These are phyloP conservation scores for Debaryomyces nepalensis DNA, from an alignment of 1,139 yeast genomes.

Conservation along the genomic window DNA sequence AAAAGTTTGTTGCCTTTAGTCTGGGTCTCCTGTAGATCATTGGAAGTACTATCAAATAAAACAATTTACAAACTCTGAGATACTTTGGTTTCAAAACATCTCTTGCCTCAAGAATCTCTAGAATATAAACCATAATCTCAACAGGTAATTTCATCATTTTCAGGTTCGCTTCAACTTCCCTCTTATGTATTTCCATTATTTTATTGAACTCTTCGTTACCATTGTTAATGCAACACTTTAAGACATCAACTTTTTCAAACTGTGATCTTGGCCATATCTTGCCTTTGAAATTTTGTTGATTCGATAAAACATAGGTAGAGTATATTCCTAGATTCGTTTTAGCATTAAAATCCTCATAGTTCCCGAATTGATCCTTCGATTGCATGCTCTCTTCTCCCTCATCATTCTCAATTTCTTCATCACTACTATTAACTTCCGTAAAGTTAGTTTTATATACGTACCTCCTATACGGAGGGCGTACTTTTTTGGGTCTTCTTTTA, in stretches of 20 bases:
- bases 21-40: conserved; percentile 65
- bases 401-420: conserved; percentile 40
- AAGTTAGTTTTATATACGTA: conserved; percentile 69
- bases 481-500: conserved; percentile 82
- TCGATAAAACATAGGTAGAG: conserved; percentile 43
- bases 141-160: conserved; percentile 49
- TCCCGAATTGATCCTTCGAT: conserved; percentile 25
- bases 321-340: conserved; percentile 36
- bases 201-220: conserved; percentile 24
- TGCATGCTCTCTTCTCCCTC: conserved; percentile 16
- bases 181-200: conserved; percentile 16
- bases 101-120: conserved; percentile 42
- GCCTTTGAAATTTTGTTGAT: conserved; percentile 27
- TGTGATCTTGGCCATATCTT: conserved; percentile 49
- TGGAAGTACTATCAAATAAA: conserved; percentile 65
- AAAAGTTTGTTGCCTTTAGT: conserved; percentile 69
- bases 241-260: conserved; percentile 52
- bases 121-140: conserved; percentile 61
- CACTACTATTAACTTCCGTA: conserved; percentile 34
- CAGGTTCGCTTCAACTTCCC: conserved; percentile 18
- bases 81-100: conserved; percentile 53
- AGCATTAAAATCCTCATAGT: conserved; percentile 31
- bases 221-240: conserved; percentile 36
- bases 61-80: conserved; percentile 62
- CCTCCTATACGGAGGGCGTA: conserved; percentile 74